Base-by-base conservation (phyloP, 2,329 filamentous ascomycete species). In the Sarocladiaceae sp. region DNA sequence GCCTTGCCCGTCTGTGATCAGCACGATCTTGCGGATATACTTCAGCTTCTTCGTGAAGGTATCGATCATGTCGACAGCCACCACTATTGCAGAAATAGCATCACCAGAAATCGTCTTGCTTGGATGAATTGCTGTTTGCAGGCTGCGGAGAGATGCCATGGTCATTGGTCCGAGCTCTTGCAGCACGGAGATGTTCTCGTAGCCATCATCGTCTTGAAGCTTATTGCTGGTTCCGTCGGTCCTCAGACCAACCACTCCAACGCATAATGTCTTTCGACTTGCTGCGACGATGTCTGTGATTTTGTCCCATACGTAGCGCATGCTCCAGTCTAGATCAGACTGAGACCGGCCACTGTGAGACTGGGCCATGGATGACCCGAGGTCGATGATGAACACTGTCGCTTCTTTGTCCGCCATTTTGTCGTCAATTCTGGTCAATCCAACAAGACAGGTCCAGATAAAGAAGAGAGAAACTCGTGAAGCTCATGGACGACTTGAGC, bases 221-320 rank as follows among this genome's bases (percentile, higher is more conserved):
- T 77, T 68, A 53, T 95, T 89, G 39, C 73, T 61, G 0, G 88
- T 90, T 33, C 73, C 80, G 54, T 95, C 83, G 15, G 90, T 95
- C 47, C 87, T 79, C 45, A 96, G 70, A 1, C 85, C 93, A 47
- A 98, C 65, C 2, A 96, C 83, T n/a, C 88, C 77, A 51, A 85
- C 82, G 6, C 80, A 81, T 66, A 82, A 78, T 2, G 78, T 82
- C 58, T 79, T 82, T 29, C 82, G 75, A 29, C 79, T 83, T 1
- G 81, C 73, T 4, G 82, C 78, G 10, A 83, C 82, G 3, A 81
- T 82, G 58, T 83, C 82, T 18, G 78, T 80, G 33, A 83, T 77
- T 60, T 87, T 93, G 71, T 97, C 91, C 90, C 91, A 98, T 41
- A 97, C 78, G 65, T 95, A 98, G 50, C 80, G 80, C 80, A 97